Evolutionary conservation across 2,329 filamentous ascomycete genomes (phyloP), one percentile per base, ranked within the genome.

Genomic region (Apiospora arundinis): DNA sequence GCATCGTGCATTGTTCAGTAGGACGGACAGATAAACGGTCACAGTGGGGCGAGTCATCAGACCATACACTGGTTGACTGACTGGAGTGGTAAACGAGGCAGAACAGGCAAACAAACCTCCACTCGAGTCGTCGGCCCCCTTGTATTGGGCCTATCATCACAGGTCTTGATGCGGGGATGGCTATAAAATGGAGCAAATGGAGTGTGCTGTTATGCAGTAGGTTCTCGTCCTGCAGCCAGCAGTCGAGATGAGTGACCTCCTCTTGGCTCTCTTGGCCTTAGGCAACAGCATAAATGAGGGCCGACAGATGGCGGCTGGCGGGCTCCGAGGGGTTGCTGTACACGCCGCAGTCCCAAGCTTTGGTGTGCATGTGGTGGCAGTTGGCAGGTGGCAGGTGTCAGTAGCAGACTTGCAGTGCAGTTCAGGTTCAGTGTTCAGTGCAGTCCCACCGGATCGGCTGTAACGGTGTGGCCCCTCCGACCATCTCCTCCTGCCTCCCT

Each of bases 391-490:
- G 6, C 56, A 63, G 32, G 23, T 28, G 49, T 11, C 49, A 56
- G 49, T 23, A 4, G 32, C 32, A 32, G 32, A 32, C 32, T 32
- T 32, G 32, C 32, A 32, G 32, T 6, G 32, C 32, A 32, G 32
- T 32, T 1, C 18, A 45, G 42, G 40, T 42, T 11, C 40, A 42
- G 40, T 14, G 40, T 40, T 40, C 37, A 14, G 40, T 11, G 18
- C 21, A 63, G 56, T 63, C 32, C 56, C 56, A 63, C 56, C 56
- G 56, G 56, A 63, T 60, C 52, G 52, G 52, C 52, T 60, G 52
- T 60, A 60, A 60, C 28, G 52, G 52, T 32, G 52, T 60, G 52
- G 52, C 56, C 56, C 56, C 56, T 63, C 56, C 32, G 56, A 63
- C 56, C 32, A 18, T 63, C 56, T 63, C 56, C 32, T 63, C 56